These are phyloP conservation scores for Colletotrichum horii DNA, from an alignment of 2,329 filamentous ascomycete species.

Conservation along the genomic window DNA sequence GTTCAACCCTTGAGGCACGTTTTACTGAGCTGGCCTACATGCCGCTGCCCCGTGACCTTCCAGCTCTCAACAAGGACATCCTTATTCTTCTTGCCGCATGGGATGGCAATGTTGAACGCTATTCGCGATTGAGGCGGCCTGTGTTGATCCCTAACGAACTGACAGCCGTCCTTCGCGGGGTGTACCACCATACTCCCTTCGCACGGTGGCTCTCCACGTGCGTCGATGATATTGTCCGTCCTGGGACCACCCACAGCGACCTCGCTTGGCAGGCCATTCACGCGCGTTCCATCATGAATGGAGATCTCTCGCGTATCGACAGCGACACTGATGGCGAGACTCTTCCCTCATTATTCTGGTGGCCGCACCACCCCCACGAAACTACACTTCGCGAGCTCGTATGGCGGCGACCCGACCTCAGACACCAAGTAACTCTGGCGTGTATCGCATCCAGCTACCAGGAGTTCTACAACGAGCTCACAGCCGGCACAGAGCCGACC, in stretches of 20 bases:
- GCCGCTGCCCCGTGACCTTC: conserved; percentile 40
- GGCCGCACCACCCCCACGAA: neutral
- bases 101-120: conserved; percentile 43
- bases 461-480: neutral
- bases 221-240: neutral
- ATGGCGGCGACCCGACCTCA: neutral
- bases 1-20: neutral
- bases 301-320: conserved; percentile 27
- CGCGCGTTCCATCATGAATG: conserved; percentile 36
- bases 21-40: conserved; percentile 26
- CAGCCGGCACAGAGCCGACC: too few species aligned
- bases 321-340: neutral
- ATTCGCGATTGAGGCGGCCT: conserved; percentile 36
- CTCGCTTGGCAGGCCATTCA: conserved; percentile 22
- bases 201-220: conserved; percentile 21
- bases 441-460: neutral
- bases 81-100: conserved; percentile 42
- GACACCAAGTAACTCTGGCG: neutral
- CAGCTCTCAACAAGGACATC: conserved; percentile 39
- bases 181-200: conserved; percentile 42
- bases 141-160: conserved; percentile 28
- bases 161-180: conserved; percentile 33
- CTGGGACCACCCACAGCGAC: accelerated
- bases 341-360: neutral
- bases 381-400: neutral